phyloP scores from a whole-genome alignment of 2,329 filamentous ascomycete genomes.

The Teratosphaeria epicoccoides region DNA sequence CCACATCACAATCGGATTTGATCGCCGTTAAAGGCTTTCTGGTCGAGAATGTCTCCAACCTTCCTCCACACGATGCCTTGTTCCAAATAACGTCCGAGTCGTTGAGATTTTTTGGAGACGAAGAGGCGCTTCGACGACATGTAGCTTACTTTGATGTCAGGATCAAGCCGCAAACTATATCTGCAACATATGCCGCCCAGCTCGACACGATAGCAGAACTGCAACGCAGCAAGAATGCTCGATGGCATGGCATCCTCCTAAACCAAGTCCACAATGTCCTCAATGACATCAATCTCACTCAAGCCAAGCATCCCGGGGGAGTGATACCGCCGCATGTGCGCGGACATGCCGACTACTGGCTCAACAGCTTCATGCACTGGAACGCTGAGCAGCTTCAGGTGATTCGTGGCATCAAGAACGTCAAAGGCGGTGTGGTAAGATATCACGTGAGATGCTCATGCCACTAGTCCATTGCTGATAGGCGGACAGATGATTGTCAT shows the following conservation, averaged over 20 bases:
- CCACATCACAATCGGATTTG: not conserved
- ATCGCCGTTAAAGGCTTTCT: conserved; percentile 2
- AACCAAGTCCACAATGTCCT: conserved; percentile 10
- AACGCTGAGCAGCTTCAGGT: conserved; percentile 9
- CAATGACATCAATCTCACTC: conserved; percentile 5
- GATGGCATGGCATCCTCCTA: conserved; percentile 10
- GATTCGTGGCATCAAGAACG: conserved; percentile 5
- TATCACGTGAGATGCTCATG: not conserved
- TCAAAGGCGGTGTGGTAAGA: conserved; percentile 4
- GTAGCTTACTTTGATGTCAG: not conserved
- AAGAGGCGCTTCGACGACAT: not conserved
- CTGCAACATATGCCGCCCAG: conserved; percentile 16
- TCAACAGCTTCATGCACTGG: conserved; percentile 8
- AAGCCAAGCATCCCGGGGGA: not conserved
- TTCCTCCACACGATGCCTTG: conserved; percentile 9
- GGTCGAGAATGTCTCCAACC: conserved; percentile 1
- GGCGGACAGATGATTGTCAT: not conserved
- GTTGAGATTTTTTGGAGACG: not conserved
- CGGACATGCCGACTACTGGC: conserved; percentile 1
- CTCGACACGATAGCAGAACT: conserved; percentile 6
- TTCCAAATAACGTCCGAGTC: conserved; percentile 7
- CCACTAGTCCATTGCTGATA: not conserved
- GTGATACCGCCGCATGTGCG: not conserved
- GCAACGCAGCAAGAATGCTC: not conserved
- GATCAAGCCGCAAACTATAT: conserved; percentile 6